Percentiles rank a stretch among this genome's conserved stretches.
phyloP scores from a whole-genome alignment of 768 basidiomycete species.

The Mycena sanguinolenta region DNA sequence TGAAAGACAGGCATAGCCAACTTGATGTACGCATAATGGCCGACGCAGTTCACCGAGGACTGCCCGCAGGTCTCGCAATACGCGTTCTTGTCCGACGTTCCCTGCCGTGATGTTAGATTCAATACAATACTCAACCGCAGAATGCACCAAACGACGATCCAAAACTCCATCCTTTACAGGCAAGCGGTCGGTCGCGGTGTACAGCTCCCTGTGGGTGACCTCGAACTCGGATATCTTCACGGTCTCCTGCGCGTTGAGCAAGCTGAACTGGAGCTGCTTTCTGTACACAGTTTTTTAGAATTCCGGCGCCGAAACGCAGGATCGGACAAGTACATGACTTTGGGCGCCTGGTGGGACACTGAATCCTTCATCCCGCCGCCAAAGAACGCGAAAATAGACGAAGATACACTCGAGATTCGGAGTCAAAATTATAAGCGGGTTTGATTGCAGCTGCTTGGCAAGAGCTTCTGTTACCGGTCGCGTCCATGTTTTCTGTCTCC shows the following conservation, averaged over 20 bases:
- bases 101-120: constrained; percentile 62
- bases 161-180: constrained; percentile 94
- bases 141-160: constrained; percentile 87
- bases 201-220: constrained; percentile 92
- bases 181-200: constrained; percentile 84
- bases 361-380: constrained; percentile 77
- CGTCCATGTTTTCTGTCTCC: constrained; percentile 17
- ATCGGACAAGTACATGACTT: constrained; percentile 75
- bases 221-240: constrained; percentile 97
- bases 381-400: background rate
- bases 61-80: constrained; percentile 97
- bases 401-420: too few species aligned
- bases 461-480: background rate
- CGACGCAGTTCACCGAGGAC: constrained; percentile 93
- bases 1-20: constrained; percentile 97
- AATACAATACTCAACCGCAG: background rate
- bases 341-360: constrained; percentile 83
- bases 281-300: constrained; percentile 55
- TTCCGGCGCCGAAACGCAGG: background rate
- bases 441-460: too few species aligned
- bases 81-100: constrained; percentile 92
- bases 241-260: constrained; percentile 94
- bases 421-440: constrained; percentile 10
- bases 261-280: constrained; percentile 96
- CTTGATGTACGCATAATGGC: constrained; percentile 99